Evolutionary conservation across 495 filamentous ascomycete species (phyloP).

Genomic region (Darksidea phi): DNA sequence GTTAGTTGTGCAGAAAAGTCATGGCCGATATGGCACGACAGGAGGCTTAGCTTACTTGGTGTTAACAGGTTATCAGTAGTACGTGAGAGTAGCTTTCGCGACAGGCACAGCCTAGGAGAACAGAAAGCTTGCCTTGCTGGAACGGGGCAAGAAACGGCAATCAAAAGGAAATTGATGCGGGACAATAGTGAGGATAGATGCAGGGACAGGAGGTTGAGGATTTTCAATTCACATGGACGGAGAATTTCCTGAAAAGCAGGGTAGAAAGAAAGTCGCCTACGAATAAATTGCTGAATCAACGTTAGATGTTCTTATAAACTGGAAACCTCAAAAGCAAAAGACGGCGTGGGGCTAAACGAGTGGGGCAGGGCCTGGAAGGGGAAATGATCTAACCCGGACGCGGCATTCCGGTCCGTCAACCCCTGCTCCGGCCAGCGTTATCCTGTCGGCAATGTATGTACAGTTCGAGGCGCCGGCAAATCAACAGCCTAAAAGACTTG

Average conservation of each 20-base stretch:
- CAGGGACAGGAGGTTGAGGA: background rate
- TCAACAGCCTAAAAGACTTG: too few species aligned
- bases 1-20: slow-evolving; percentile 21
- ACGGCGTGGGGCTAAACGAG: slow-evolving; percentile 28
- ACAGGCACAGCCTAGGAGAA: slow-evolving; percentile 1
- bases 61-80: background rate
- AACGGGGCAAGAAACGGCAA: background rate
- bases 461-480: too few species aligned
- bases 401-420: slow-evolving; percentile 22
- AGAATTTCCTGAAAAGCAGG: background rate
- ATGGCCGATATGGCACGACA: slow-evolving; percentile 23
- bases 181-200: background rate
- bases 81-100: background rate
- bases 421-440: slow-evolving; percentile 10
- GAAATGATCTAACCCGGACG: slow-evolving; percentile 23
- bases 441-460: background rate
- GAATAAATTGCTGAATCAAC: background rate
- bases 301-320: slow-evolving; percentile 21
- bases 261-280: background rate
- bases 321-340: slow-evolving; percentile 13
- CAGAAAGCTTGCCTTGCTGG: background rate
- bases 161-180: background rate
- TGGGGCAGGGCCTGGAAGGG: slow-evolving; percentile 7
- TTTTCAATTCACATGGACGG: background rate
- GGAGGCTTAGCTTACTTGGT: slow-evolving; percentile 24